A percentile compares a stretch with the other conserved stretches of the same genome.
These are phyloP conservation scores for Rhizopogon sp. DNA, from an alignment of 768 basidiomycete genomes.

Conservation along the genomic window DNA sequence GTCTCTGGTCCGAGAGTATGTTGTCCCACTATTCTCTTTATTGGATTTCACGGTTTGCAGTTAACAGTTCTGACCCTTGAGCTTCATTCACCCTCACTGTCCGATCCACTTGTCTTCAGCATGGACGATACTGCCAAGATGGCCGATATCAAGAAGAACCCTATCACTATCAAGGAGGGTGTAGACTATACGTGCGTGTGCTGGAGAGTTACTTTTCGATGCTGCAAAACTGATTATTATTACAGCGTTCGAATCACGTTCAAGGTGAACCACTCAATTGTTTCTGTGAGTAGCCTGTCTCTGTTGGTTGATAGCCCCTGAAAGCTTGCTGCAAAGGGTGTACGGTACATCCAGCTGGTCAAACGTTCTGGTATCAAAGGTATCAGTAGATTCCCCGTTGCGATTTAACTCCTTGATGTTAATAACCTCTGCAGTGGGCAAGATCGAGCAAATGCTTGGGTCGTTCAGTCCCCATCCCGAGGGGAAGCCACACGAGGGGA, in stretches of 20 bases:
- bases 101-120: constrained; percentile 56
- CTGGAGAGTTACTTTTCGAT: neutral
- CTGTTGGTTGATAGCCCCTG: neutral
- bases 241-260: constrained; percentile 73
- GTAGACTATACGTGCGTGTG: constrained; percentile 75
- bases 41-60: constrained; percentile 33
- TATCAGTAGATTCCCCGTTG: constrained; percentile 21
- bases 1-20: constrained; percentile 63
- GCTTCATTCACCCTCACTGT: constrained; percentile 70
- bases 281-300: constrained; percentile 48
- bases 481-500: constrained; percentile 64
- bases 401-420: neutral
- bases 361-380: constrained; percentile 76
- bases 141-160: constrained; percentile 68
- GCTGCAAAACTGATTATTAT: constrained; percentile 4
- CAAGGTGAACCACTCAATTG: constrained; percentile 87
- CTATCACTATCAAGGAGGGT: constrained; percentile 76
- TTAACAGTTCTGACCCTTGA: constrained; percentile 73
- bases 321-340: constrained; percentile 46
- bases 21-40: constrained; percentile 13
- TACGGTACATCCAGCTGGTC: constrained; percentile 85
- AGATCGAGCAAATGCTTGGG: constrained; percentile 90
- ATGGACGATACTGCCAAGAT: constrained; percentile 42
- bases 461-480: constrained; percentile 78
- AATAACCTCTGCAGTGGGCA: constrained; percentile 61